These are phyloP conservation scores for Crithidia thermophila DNA, from an alignment of 208 protist genomes.

Conservation along the genomic window DNA sequence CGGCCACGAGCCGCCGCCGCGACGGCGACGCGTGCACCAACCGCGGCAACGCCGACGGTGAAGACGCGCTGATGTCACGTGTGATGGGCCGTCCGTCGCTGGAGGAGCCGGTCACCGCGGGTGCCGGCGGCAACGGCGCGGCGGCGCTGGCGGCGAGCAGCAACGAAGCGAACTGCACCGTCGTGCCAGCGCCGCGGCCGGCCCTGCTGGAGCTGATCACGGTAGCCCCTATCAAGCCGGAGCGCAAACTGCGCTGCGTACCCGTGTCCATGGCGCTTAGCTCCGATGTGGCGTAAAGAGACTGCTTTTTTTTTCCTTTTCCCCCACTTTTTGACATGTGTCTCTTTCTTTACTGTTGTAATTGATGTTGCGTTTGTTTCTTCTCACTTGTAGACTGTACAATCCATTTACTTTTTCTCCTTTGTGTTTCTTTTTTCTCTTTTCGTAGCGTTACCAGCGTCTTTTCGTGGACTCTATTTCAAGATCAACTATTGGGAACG, in stretches of 20 bases:
- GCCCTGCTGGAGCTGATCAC: slow-evolving; percentile 29
- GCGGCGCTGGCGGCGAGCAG: neutral
- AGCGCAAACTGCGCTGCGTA: slow-evolving; percentile 25
- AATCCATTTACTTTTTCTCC: neutral
- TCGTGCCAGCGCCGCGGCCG: slow-evolving; percentile 1
- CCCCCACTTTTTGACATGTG: slow-evolving; percentile 1
- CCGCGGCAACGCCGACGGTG: neutral
- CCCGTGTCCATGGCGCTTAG: slow-evolving; percentile 22
- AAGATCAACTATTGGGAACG: too few relatives aligned
- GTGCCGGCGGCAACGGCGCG: neutral
- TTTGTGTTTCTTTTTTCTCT: slow-evolving; percentile 1
- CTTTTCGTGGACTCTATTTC: neutral
- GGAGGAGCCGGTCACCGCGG: slow-evolving; percentile 5
- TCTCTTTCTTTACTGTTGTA: slow-evolving; percentile 2
- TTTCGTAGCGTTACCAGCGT: neutral
- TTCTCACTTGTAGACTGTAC: neutral
- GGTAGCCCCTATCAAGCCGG: slow-evolving; percentile 13
- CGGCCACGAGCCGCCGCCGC: neutral
- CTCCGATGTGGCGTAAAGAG: slow-evolving; percentile 16
- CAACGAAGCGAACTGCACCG: slow-evolving; percentile 27
- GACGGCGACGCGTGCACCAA: neutral
- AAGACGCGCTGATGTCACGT: slow-evolving; percentile 8
- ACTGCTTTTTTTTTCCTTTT: neutral
- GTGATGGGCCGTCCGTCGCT: slow-evolving; percentile 12
- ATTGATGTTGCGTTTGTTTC: neutral